Conservation (phyloP, 257 asterid genomes). For the Solanum appendiculatum region DNA sequence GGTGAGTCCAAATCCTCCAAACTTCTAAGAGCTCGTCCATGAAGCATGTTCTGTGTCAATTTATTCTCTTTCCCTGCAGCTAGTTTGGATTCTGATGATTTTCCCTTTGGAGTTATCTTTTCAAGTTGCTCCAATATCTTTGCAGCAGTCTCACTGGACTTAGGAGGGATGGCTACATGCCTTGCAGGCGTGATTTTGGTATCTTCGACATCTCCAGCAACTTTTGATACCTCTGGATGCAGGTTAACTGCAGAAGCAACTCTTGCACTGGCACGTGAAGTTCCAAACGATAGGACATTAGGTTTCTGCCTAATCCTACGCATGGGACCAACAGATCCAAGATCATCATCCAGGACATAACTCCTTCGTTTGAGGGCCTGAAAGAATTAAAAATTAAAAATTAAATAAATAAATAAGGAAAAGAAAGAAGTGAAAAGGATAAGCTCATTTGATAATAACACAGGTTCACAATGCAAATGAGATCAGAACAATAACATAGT, state of each 20-base stretch:
- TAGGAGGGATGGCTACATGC: constrained; percentile 45
- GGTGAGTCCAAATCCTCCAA: constrained; percentile 47
- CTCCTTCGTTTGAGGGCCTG: constrained; percentile 81
- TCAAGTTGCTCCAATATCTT: constrained; percentile 80
- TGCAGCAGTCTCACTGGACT: constrained; percentile 70
- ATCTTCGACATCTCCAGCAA: constrained; percentile 27
- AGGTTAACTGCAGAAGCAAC: constrained; percentile 27
- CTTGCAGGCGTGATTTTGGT: constrained; percentile 37
- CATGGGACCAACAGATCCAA: constrained; percentile 65
- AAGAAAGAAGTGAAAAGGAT: constrained; percentile 1
- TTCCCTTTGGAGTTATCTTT: constrained; percentile 57
- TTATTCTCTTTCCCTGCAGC: constrained; percentile 29
- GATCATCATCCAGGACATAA: constrained; percentile 64
- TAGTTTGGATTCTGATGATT: constrained; percentile 47
- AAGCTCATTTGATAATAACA: not conserved
- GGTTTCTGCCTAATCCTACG: constrained; percentile 74
- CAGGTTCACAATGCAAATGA: not conserved
- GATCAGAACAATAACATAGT: not conserved
- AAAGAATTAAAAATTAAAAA: not conserved
- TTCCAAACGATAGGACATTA: constrained; percentile 28
- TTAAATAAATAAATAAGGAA: not conserved
- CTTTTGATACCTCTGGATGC: constrained; percentile 28
- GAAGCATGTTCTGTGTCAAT: constrained; percentile 41
- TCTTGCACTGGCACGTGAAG: constrained; percentile 17
- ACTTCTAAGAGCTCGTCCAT: constrained; percentile 53